A percentile compares a stretch with the other conserved stretches of the same genome.
Evolutionary conservation across 2,329 filamentous ascomycete species (phyloP).

Genomic region (Ophioceras dolichostomum): DNA sequence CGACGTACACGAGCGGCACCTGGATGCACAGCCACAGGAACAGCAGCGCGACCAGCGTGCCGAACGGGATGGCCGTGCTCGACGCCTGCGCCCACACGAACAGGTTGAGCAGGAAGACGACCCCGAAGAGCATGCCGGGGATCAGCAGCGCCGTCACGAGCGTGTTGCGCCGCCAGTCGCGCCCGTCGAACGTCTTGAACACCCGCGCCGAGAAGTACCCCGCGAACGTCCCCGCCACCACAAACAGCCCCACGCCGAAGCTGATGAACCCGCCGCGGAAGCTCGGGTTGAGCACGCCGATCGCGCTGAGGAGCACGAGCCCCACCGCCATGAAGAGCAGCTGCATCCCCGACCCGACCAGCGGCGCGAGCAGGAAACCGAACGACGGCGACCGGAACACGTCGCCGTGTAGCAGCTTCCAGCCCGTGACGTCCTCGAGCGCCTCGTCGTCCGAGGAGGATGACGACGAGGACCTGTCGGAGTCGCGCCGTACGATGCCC

Average conservation of each 20-base stretch:
- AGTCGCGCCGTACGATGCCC: slow-evolving; percentile 37
- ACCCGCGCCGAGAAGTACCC: slow-evolving; percentile 78
- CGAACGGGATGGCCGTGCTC: slow-evolving; percentile 75
- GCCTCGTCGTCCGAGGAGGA: slow-evolving; percentile 59
- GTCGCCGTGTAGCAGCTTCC: slow-evolving; percentile 83
- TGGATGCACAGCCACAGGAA: slow-evolving; percentile 77
- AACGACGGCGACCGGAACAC: slow-evolving; percentile 66
- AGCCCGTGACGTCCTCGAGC: slow-evolving; percentile 71
- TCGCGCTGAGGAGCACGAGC: slow-evolving; percentile 57
- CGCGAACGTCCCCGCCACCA: slow-evolving; percentile 73
- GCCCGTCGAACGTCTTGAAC: slow-evolving; percentile 72
- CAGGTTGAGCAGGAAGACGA: slow-evolving; percentile 70
- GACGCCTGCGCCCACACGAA: slow-evolving; percentile 88
- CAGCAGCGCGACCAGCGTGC: slow-evolving; percentile 60
- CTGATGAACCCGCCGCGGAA: slow-evolving; percentile 86
- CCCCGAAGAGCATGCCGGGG: slow-evolving; percentile 62
- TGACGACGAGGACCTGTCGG: slow-evolving; percentile 32
- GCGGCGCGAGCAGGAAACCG: slow-evolving; percentile 62
- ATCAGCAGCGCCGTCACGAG: slow-evolving; percentile 67
- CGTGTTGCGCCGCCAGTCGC: slow-evolving; percentile 64
- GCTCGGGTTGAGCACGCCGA: slow-evolving; percentile 73
- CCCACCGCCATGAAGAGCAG: slow-evolving; percentile 71
- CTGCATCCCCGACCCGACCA: slow-evolving; percentile 79
- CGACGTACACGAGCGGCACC: slow-evolving; percentile 70
- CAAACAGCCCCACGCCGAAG: slow-evolving; percentile 70